Evolutionary conservation across 2,329 filamentous ascomycete genomes (phyloP).

Genomic region (Apiospora aurea): DNA sequence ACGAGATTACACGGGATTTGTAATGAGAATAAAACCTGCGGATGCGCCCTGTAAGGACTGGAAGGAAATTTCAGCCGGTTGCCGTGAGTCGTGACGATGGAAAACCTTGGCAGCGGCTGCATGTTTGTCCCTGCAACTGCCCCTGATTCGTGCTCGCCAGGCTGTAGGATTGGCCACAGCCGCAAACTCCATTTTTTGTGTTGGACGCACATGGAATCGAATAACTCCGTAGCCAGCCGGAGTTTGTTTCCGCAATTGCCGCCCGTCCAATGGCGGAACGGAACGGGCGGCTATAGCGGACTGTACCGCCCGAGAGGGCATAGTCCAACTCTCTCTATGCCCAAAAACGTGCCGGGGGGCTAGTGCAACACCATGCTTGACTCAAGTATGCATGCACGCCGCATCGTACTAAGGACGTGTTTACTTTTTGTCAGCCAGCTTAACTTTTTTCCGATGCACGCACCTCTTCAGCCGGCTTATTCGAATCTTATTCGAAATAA

Average conservation of each 20-base stretch:
- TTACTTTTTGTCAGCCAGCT: too few relatives aligned
- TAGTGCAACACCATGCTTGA: neutral
- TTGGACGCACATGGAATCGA: neutral
- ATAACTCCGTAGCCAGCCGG: neutral
- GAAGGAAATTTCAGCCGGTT: neutral
- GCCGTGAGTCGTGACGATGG: neutral
- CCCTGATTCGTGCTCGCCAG: neutral
- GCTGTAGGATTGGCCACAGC: neutral
- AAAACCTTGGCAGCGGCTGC: neutral
- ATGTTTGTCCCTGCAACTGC: neutral
- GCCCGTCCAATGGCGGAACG: neutral
- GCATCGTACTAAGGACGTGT: too few relatives aligned
- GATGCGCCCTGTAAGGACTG: too few relatives aligned
- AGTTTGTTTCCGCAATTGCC: neutral
- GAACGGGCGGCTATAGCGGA: neutral
- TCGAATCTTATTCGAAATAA: too few relatives aligned
- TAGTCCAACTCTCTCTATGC: neutral
- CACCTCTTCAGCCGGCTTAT: too few relatives aligned
- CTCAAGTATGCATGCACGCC: neutral
- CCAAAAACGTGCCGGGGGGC: neutral
- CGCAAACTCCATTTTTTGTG: neutral
- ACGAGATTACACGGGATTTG: neutral
- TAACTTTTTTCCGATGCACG: too few relatives aligned
- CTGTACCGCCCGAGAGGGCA: too few relatives aligned
- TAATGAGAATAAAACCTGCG: neutral